These are phyloP conservation scores for Protomyces inouyei DNA, from an alignment of 1,139 yeast genomes.

Conservation along the genomic window DNA sequence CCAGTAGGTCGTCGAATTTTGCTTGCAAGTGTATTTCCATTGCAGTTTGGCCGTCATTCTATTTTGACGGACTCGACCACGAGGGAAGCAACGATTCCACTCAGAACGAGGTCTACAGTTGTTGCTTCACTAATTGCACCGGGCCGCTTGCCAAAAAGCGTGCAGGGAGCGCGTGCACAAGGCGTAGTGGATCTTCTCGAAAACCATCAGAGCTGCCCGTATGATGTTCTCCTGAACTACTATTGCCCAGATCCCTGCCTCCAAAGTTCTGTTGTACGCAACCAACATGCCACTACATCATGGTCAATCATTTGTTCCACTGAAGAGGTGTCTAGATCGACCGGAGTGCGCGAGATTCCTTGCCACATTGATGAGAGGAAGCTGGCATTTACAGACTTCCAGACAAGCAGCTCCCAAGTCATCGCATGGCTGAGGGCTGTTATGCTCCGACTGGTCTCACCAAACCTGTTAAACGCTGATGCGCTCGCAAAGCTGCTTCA, in stretches of 20 bases:
- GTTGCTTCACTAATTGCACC: not conserved
- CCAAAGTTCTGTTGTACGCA: not conserved
- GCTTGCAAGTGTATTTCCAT: conserved; percentile 29
- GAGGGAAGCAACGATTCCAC: not conserved
- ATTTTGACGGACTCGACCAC: conserved; percentile 22
- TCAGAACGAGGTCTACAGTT: too few species aligned
- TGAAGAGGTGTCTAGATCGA: too few species aligned
- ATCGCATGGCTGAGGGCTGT: conserved; percentile 42
- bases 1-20: not conserved
- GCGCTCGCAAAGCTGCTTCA: not conserved
- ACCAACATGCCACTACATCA: too few species aligned
- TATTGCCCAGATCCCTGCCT: conserved; percentile 31
- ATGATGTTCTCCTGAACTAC: conserved; percentile 31
- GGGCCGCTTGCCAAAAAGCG: not conserved
- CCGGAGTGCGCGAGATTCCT: too few species aligned
- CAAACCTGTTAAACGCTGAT: not conserved
- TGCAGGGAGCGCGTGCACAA: not conserved
- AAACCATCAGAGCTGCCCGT: conserved; percentile 32
- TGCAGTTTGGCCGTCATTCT: conserved; percentile 28
- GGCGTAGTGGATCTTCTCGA: conserved; percentile 7
- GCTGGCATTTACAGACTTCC: not conserved
- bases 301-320: too few species aligned
- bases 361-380: not conserved
- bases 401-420: not conserved
- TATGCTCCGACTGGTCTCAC: not conserved